Percentiles rank a stretch among this genome's conserved stretches.
Conservation (phyloP, 371 early-diverging fungal species). For the Lichtheimia ramosa region DNA sequence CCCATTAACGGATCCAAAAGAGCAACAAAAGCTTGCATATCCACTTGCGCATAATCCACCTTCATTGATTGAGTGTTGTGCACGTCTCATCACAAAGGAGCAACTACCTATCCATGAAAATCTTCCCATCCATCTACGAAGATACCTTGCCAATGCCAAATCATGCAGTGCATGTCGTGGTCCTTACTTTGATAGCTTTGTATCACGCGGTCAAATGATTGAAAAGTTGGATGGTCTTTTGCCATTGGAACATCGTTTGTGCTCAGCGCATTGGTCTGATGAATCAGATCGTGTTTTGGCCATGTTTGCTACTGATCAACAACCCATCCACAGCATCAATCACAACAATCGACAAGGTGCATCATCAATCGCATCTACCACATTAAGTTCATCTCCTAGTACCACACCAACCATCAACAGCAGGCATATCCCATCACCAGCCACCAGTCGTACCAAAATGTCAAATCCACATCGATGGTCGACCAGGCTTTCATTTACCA, state of each 20-base stretch:
- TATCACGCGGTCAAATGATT: constrained; percentile 61
- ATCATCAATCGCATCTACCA: not conserved
- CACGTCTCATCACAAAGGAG: constrained; percentile 60
- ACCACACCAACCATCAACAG: too few species aligned
- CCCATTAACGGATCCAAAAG: constrained; percentile 23
- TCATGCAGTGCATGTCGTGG: constrained; percentile 85
- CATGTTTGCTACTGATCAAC: constrained; percentile 20
- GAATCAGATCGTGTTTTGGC: constrained; percentile 47
- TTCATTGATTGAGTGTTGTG: constrained; percentile 73
- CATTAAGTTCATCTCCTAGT: not conserved
- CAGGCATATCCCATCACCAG: too few species aligned
- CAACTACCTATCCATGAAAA: not conserved
- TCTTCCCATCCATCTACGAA: constrained; percentile 50
- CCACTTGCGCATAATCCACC: constrained; percentile 26
- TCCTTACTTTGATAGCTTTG: constrained; percentile 77
- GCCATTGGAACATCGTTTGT: constrained; percentile 65
- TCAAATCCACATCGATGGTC: too few species aligned
- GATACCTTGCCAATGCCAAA: constrained; percentile 63
- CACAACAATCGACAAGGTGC: not conserved
- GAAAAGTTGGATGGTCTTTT: constrained; percentile 51
- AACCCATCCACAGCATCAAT: not conserved
- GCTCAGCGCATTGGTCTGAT: constrained; percentile 75
- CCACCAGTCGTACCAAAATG: too few species aligned
- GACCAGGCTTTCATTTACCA: too few species aligned
- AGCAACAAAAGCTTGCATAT: constrained; percentile 15